Evolutionary conservation across 2,329 filamentous ascomycete species (phyloP).

Genomic region (Penicillium brevicompactum): DNA sequence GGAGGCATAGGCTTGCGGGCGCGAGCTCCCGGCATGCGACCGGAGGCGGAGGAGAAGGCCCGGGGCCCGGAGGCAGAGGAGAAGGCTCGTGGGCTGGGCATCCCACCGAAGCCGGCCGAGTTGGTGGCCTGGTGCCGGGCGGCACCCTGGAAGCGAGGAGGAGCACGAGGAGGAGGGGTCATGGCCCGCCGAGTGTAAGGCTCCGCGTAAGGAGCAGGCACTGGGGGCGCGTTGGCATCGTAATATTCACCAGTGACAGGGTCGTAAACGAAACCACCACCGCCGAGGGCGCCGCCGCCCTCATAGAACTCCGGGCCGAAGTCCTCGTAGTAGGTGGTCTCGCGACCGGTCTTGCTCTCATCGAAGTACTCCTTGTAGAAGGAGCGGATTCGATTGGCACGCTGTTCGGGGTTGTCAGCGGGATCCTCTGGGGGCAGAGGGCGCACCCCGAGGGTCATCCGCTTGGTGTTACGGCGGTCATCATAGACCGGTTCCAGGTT

Average conservation of each 20-base stretch:
- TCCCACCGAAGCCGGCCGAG: constrained; percentile 38
- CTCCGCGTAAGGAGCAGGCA: constrained; percentile 70
- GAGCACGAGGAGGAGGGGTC: constrained; percentile 82
- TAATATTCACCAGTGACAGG: constrained; percentile 36
- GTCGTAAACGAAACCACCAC: constrained; percentile 57
- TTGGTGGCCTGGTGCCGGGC: constrained; percentile 50
- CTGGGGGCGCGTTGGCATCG: constrained; percentile 20
- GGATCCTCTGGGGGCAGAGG: constrained; percentile 86
- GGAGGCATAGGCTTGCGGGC: constrained; percentile 67
- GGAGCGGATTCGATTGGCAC: constrained; percentile 93
- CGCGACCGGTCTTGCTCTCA: constrained; percentile 63
- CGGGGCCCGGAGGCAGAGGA: constrained; percentile 59
- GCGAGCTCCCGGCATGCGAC: constrained; percentile 44
- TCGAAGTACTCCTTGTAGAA: constrained; percentile 99
- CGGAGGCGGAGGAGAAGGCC: constrained; percentile 62
- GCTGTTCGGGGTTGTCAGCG: constrained; percentile 86
- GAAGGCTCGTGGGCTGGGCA: constrained; percentile 60
- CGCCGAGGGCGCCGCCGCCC: constrained; percentile 44
- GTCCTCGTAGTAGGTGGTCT: constrained; percentile 69
- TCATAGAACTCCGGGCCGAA: constrained; percentile 70
- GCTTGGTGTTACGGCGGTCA: constrained; percentile 46
- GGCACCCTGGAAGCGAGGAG: constrained; percentile 56
- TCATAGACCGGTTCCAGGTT: constrained; percentile 27
- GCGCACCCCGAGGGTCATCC: constrained; percentile 67
- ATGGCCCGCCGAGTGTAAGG: constrained; percentile 87